phyloP scores from a whole-genome alignment of 768 basidiomycete species.

The Candolleomyces eurysporus region DNA sequence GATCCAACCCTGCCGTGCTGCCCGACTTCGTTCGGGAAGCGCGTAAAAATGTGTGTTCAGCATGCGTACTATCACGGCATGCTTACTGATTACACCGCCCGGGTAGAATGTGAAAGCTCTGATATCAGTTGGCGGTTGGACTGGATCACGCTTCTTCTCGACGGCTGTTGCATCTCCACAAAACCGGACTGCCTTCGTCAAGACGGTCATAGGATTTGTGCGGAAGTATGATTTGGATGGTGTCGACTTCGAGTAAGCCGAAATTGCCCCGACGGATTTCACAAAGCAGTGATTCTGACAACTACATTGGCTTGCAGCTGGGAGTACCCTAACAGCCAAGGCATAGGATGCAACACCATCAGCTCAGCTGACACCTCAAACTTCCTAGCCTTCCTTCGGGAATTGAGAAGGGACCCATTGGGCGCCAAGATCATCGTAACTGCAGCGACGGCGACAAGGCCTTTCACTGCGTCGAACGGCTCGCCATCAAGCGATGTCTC shows the following conservation, averaged over 20 bases:
- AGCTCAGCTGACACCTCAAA: slow-evolving; percentile 67
- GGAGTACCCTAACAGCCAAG: slow-evolving; percentile 79
- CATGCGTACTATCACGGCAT: neutral
- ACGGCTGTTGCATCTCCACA: slow-evolving; percentile 53
- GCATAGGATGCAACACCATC: slow-evolving; percentile 70
- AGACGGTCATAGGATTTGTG: slow-evolving; percentile 52
- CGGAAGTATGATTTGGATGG: slow-evolving; percentile 57
- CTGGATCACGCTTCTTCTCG: slow-evolving; percentile 62
- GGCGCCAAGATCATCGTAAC: slow-evolving; percentile 58
- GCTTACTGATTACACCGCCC: neutral
- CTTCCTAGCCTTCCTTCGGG: slow-evolving; percentile 75
- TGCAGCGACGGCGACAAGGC: slow-evolving; percentile 39
- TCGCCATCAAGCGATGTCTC: slow-evolving; percentile 64
- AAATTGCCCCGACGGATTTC: neutral
- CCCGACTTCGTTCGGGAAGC: slow-evolving; percentile 55
- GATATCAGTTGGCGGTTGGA: slow-evolving; percentile 71
- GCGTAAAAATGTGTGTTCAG: slow-evolving; percentile 36
- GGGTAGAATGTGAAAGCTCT: slow-evolving; percentile 54
- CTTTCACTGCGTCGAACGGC: slow-evolving; percentile 46
- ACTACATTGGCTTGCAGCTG: slow-evolving; percentile 47
- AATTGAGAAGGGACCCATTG: slow-evolving; percentile 57
- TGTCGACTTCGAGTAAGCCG: slow-evolving; percentile 50
- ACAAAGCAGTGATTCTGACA: neutral
- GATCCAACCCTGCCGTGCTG: slow-evolving; percentile 48
- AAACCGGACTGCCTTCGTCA: slow-evolving; percentile 64